A percentile compares a stretch with the other conserved stretches of the same genome.
phyloP scores from a whole-genome alignment of 1,284 basidiomycete genomes.

The Volvariella volvacea region DNA sequence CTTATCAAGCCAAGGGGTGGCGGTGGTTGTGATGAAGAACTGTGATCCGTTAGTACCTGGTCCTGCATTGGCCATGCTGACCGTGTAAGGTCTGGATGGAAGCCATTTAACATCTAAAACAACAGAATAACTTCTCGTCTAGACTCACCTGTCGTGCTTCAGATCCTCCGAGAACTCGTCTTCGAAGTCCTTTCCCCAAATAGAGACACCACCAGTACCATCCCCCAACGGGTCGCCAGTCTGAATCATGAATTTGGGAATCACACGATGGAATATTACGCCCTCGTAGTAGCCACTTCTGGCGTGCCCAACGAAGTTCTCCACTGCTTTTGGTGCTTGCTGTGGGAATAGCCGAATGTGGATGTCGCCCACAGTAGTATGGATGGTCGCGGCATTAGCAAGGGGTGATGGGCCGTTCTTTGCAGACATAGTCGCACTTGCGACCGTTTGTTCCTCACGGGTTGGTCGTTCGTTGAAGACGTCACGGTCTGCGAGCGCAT shows the following conservation, averaged over 20 bases:
- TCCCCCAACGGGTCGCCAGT: constrained; percentile 97
- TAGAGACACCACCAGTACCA: constrained; percentile 93
- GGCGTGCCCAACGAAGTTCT: constrained; percentile 96
- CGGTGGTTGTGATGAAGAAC: constrained; percentile 97
- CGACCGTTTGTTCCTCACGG: constrained; percentile 91
- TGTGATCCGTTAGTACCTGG: constrained; percentile 92
- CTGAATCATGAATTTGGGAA: constrained; percentile 99
- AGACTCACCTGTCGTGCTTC: constrained; percentile 79
- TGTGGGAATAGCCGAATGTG: constrained; percentile 87
- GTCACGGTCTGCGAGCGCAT: constrained; percentile 86
- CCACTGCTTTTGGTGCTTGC: constrained; percentile 90
- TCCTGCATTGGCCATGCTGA: constrained; percentile 99
- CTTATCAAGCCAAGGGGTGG: constrained; percentile 93
- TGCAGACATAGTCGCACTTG: constrained; percentile 53
- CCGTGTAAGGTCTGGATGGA: constrained; percentile 76
- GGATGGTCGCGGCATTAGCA: constrained; percentile 80
- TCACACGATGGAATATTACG: constrained; percentile 95
- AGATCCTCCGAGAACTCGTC: constrained; percentile 91
- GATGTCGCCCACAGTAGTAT: constrained; percentile 95
- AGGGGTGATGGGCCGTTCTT: constrained; percentile 56
- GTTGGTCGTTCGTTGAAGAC: constrained; percentile 99
- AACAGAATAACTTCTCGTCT: constrained; percentile 1
- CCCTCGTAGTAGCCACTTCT: constrained; percentile 90
- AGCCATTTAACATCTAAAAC: constrained; percentile 8
- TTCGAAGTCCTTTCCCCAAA: constrained; percentile 94